phyloP scores from a whole-genome alignment of 176 grass and related monocot genomes.

The Triticum monococcum region DNA sequence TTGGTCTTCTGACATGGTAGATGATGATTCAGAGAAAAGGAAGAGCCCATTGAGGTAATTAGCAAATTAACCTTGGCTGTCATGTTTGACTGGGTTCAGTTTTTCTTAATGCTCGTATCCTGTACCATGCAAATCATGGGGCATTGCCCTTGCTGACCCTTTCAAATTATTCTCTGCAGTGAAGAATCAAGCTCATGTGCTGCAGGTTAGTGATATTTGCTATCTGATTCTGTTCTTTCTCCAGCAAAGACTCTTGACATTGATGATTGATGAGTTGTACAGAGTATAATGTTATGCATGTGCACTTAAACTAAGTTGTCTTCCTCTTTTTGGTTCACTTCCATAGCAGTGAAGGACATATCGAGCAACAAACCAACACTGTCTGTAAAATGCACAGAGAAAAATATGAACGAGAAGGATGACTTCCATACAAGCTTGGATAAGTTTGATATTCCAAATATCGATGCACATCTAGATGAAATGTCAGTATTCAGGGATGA shows the following conservation, averaged over 20 bases:
- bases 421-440: constrained; percentile 33
- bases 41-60: constrained; percentile 50
- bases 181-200: constrained; percentile 56
- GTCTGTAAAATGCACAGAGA: constrained; percentile 23
- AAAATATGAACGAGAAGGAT: constrained; percentile 37
- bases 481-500: constrained; percentile 23
- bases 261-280: constrained; percentile 13
- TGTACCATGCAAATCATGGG: constrained; percentile 5
- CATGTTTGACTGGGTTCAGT: constrained; percentile 14
- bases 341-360: constrained; percentile 37
- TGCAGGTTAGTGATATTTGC: constrained; percentile 41
- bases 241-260: constrained; percentile 13
- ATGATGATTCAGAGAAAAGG: constrained; percentile 50
- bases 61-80: background rate
- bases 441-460: constrained; percentile 41
- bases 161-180: constrained; percentile 42
- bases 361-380: constrained; percentile 33
- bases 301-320: constrained; percentile 9
- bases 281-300: constrained; percentile 13
- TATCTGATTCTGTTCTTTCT: background rate
- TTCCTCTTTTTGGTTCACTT: constrained; percentile 3
- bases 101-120: constrained; percentile 4
- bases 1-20: constrained; percentile 34
- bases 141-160: constrained; percentile 21
- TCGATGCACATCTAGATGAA: constrained; percentile 36